Percentiles rank a stretch among this genome's conserved stretches.
These are phyloP conservation scores for Monilinia fructicola DNA, from an alignment of 2,329 filamentous ascomycete genomes.

Conservation along the genomic window DNA sequence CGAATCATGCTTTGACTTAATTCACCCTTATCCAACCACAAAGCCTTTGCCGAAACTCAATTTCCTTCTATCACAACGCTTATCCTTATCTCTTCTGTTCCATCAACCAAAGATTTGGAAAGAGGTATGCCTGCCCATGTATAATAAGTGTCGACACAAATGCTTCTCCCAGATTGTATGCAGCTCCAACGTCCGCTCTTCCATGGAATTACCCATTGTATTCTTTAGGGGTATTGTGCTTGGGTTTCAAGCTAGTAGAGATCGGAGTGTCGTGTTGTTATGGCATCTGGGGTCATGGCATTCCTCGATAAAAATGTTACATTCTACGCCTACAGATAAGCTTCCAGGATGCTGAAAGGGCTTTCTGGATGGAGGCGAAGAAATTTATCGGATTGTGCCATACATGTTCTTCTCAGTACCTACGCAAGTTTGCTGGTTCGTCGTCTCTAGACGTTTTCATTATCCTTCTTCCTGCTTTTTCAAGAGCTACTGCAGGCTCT, in stretches of 20 bases:
- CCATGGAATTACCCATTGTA: background rate
- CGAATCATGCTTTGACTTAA: background rate
- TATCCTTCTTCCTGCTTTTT: background rate
- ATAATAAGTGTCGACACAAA: background rate
- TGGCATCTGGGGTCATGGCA: background rate
- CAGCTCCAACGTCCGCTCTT: background rate
- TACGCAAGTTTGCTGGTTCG: slow-evolving; percentile 1
- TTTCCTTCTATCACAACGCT: background rate
- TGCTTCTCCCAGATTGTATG: background rate
- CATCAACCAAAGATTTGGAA: background rate
- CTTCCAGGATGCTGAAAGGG: background rate
- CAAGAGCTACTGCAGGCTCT: background rate
- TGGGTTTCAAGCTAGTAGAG: background rate
- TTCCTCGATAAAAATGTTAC: background rate
- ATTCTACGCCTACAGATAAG: background rate
- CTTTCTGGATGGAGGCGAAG: background rate
- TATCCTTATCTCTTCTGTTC: background rate
- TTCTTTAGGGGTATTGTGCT: background rate
- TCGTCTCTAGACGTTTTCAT: background rate
- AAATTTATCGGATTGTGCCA: background rate
- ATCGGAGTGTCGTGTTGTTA: too few species aligned
- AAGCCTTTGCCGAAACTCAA: background rate
- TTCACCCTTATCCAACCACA: background rate
- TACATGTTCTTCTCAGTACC: background rate
- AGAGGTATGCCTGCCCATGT: background rate